These are phyloP conservation scores for Takakia lepidozioides DNA, from an alignment of 225 moss, liverwort and hornwort species.

Conservation along the genomic window DNA sequence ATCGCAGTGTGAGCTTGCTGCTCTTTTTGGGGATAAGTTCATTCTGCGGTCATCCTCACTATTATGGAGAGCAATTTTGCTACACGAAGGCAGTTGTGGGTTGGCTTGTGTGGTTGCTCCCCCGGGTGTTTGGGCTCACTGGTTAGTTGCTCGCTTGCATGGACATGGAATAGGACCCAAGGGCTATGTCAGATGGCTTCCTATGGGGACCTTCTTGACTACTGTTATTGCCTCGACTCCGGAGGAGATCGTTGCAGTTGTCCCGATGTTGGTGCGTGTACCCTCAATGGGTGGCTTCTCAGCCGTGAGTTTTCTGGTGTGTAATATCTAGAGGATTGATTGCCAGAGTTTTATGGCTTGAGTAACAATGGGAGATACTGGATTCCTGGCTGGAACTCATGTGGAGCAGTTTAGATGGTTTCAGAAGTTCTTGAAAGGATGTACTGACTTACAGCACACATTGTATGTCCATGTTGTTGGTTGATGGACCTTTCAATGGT, in stretches of 20 bases:
- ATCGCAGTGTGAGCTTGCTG: slow-evolving; percentile 33
- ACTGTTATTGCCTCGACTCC: slow-evolving; percentile 68
- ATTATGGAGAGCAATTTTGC: slow-evolving; percentile 35
- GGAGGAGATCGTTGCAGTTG: slow-evolving; percentile 45
- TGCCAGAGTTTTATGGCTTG: too few species aligned
- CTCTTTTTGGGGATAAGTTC: slow-evolving; percentile 38
- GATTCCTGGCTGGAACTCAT: too few species aligned
- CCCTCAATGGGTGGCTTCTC: too few species aligned
- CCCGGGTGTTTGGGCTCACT: slow-evolving; percentile 89
- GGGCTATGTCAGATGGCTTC: slow-evolving; percentile 61
- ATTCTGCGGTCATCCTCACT: slow-evolving; percentile 35
- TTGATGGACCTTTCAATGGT: too few species aligned
- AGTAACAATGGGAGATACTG: too few species aligned
- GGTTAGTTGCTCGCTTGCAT: slow-evolving; percentile 77
- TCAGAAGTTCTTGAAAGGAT: too few species aligned
- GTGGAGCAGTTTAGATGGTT: too few species aligned
- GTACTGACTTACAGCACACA: too few species aligned
- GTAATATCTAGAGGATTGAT: too few species aligned
- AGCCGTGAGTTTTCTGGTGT: too few species aligned
- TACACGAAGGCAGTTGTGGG: slow-evolving; percentile 71
- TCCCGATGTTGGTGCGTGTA: slow-evolving; percentile 44
- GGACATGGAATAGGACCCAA: slow-evolving; percentile 71
- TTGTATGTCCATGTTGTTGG: too few species aligned
- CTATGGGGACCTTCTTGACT: slow-evolving; percentile 74
- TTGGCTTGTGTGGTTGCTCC: slow-evolving; percentile 89